Evolutionary conservation across 805 yeast species (phyloP).

Genomic region (Maudiozyma serrabonitensis): DNA sequence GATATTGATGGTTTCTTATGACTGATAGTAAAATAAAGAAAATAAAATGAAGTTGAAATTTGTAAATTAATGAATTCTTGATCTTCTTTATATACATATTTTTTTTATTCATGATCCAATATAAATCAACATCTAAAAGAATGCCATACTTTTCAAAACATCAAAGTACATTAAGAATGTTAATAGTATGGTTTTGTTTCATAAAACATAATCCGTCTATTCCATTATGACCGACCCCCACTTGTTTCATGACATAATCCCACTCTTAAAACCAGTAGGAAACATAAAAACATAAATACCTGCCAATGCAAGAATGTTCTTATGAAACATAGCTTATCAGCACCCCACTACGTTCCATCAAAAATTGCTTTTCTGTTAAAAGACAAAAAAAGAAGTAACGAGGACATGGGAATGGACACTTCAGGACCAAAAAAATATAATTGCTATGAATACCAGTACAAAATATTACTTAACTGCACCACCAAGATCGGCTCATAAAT

Average conservation of each 20-base stretch:
- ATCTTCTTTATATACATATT: neutral
- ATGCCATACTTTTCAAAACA: no score
- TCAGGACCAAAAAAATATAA: no score
- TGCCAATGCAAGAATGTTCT: neutral
- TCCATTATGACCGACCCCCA: neutral
- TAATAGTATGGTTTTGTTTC: neutral
- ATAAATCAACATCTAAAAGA: no score
- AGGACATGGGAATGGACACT: no score
- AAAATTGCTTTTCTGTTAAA: no score
- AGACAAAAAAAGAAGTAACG: no score
- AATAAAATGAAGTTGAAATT: neutral
- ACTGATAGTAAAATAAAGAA: neutral
- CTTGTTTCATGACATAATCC: neutral
- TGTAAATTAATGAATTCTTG: neutral
- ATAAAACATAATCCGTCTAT: neutral
- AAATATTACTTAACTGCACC: neutral
- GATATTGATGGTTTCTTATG: neutral
- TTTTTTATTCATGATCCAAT: neutral
- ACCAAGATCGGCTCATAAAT: no score
- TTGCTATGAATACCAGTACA: neutral
- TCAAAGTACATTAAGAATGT: neutral
- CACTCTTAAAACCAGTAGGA: neutral
- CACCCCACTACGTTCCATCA: no score
- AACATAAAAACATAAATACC: neutral
- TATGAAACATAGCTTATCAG: neutral